These are phyloP conservation scores for Conoideocrella luteorostrata DNA, from an alignment of 2,329 filamentous ascomycete genomes.

Conservation along the genomic window DNA sequence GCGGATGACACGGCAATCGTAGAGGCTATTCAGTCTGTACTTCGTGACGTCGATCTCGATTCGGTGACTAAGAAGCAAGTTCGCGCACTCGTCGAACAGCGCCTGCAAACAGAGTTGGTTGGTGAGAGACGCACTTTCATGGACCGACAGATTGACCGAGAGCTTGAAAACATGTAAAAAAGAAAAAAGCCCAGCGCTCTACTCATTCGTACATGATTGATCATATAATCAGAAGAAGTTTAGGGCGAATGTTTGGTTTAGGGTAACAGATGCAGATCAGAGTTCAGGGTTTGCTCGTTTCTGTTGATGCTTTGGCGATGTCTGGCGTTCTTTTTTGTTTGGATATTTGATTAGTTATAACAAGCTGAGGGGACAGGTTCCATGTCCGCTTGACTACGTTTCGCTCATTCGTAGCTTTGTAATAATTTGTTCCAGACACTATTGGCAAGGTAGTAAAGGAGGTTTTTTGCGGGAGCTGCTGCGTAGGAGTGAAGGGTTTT, in stretches of 20 bases:
- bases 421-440: neutral
- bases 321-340: conserved; percentile 1
- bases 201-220: neutral
- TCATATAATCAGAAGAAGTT: neutral
- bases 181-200: too few species aligned
- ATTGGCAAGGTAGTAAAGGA: neutral
- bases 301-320: neutral
- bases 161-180: conserved; percentile 83
- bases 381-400: neutral
- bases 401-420: neutral
- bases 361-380: neutral
- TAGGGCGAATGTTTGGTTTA: too few species aligned
- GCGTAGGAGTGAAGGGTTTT: too few species aligned
- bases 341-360: neutral
- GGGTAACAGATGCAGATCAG: too few species aligned
- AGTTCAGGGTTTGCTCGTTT: conserved; percentile 5
- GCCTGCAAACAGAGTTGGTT: conserved; percentile 79
- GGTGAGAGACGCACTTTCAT: conserved; percentile 85
- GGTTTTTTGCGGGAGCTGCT: too few species aligned
- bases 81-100: conserved; percentile 83
- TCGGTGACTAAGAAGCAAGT: conserved; percentile 99
- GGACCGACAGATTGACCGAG: conserved; percentile 86
- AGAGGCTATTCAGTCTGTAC: conserved; percentile 74
- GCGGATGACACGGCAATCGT: conserved; percentile 76
- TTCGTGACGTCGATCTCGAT: conserved; percentile 86